phyloP scores from a whole-genome alignment of 1,284 basidiomycete species.

The Amylostereum chailletii region DNA sequence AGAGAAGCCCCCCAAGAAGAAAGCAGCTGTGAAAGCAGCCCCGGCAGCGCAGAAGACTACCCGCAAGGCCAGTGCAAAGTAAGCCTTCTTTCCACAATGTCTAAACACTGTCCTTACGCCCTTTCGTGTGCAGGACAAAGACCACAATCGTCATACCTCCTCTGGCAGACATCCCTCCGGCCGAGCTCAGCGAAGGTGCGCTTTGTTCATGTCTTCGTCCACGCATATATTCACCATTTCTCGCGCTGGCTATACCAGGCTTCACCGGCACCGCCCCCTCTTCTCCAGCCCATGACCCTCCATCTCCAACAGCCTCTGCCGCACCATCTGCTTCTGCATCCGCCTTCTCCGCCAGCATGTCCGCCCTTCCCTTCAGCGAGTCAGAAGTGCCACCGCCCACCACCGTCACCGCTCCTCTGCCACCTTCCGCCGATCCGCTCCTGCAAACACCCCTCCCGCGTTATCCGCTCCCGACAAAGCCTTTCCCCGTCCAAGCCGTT shows the following conservation, averaged over 20 bases:
- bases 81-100: slow-evolving; percentile 9
- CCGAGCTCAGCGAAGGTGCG: slow-evolving; percentile 37
- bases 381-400: slow-evolving; percentile 1
- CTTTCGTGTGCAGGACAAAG: slow-evolving; percentile 2
- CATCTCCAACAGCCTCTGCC: slow-evolving; percentile 15
- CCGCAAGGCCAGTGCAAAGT: slow-evolving; percentile 32
- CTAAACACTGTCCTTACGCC: background rate
- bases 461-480: slow-evolving; percentile 69
- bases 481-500: slow-evolving; percentile 69
- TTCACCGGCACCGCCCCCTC: slow-evolving; percentile 36
- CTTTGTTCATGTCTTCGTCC: background rate
- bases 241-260: slow-evolving; percentile 17
- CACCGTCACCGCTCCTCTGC: background rate
- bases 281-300: slow-evolving; percentile 26
- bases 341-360: background rate
- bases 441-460: slow-evolving; percentile 55
- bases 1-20: slow-evolving; percentile 25
- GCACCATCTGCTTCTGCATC: slow-evolving; percentile 9
- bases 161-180: slow-evolving; percentile 22
- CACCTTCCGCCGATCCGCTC: slow-evolving; percentile 16
- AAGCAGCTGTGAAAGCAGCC: slow-evolving; percentile 27
- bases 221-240: slow-evolving; percentile 2
- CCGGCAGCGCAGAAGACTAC: slow-evolving; percentile 24
- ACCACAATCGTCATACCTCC: slow-evolving; percentile 10
- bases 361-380: no score